phyloP scores from a whole-genome alignment of 2,329 filamentous ascomycete genomes.

The Cercospora beticola region DNA sequence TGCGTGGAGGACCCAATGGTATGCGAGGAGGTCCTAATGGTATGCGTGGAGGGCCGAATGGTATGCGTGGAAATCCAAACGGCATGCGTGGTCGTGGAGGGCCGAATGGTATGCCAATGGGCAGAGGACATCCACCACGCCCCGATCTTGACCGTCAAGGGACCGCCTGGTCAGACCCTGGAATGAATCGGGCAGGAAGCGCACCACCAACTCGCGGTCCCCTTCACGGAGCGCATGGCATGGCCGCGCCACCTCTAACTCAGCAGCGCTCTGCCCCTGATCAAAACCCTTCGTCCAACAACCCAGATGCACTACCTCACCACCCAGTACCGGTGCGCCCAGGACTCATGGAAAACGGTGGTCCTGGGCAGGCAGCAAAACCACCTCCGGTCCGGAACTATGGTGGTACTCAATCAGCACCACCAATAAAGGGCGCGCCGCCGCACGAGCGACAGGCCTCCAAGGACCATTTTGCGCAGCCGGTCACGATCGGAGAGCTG shows the following conservation, averaged over 20 bases:
- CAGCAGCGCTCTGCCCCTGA: constrained; percentile 30
- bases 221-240: not conserved
- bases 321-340: constrained; percentile 56
- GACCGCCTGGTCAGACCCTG: constrained; percentile 30
- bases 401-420: constrained; percentile 37
- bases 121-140: constrained; percentile 18
- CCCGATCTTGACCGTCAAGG: constrained; percentile 28
- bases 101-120: constrained; percentile 9
- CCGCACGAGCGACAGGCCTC: constrained; percentile 27
- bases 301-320: constrained; percentile 56
- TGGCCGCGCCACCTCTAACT: constrained; percentile 32
- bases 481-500: constrained; percentile 76
- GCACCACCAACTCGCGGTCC: constrained; percentile 28
- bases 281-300: constrained; percentile 33
- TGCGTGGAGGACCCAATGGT: constrained; percentile 4
- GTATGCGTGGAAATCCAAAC: constrained; percentile 1
- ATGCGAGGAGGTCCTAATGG: constrained; percentile 6
- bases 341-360: constrained; percentile 39
- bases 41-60: constrained; percentile 9
- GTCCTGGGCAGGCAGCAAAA: constrained; percentile 39
- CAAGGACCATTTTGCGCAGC: constrained; percentile 37
- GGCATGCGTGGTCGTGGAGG: constrained; percentile 9
- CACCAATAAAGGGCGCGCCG: constrained; percentile 32
- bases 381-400: constrained; percentile 57
- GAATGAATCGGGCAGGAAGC: constrained; percentile 25